These are phyloP conservation scores for Aspergillus ibericus DNA, from an alignment of 2,329 filamentous ascomycete species.

Conservation along the genomic window DNA sequence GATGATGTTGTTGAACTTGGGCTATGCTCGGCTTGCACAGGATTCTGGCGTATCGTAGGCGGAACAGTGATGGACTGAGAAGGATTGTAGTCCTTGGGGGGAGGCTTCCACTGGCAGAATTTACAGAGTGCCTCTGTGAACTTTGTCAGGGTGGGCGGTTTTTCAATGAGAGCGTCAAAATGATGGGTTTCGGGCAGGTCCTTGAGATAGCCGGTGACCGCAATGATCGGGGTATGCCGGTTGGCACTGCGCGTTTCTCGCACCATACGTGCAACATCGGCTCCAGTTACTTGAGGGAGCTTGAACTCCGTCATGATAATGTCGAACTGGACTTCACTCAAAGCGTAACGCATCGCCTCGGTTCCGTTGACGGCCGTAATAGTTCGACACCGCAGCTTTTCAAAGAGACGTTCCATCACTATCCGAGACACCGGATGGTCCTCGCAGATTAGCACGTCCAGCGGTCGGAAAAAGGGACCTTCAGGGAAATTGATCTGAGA, in stretches of 20 bases:
- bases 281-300: constrained; percentile 89
- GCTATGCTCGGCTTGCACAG: constrained; percentile 70
- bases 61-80: constrained; percentile 61
- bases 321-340: constrained; percentile 97
- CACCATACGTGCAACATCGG: constrained; percentile 96
- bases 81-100: constrained; percentile 57
- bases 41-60: constrained; percentile 63
- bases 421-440: constrained; percentile 95
- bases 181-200: constrained; percentile 93
- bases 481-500: constrained; percentile 87
- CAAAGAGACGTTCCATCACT: constrained; percentile 97
- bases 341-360: constrained; percentile 88
- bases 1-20: constrained; percentile 79
- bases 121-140: constrained; percentile 82
- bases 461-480: constrained; percentile 79
- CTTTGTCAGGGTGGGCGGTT: constrained; percentile 91
- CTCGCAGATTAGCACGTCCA: constrained; percentile 95
- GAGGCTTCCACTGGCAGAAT: constrained; percentile 90
- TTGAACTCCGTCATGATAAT: constrained; percentile 98
- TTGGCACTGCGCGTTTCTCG: constrained; percentile 95
- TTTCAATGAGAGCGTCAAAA: constrained; percentile 93
- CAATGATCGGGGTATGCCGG: constrained; percentile 89
- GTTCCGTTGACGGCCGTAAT: constrained; percentile 88
- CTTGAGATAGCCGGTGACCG: constrained; percentile 96
- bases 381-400: constrained; percentile 91